Evolutionary conservation across 1,284 basidiomycete genomes (phyloP), one percentile per base, ranked within the genome.

Genomic region (Veloporphyrellus conicus): DNA sequence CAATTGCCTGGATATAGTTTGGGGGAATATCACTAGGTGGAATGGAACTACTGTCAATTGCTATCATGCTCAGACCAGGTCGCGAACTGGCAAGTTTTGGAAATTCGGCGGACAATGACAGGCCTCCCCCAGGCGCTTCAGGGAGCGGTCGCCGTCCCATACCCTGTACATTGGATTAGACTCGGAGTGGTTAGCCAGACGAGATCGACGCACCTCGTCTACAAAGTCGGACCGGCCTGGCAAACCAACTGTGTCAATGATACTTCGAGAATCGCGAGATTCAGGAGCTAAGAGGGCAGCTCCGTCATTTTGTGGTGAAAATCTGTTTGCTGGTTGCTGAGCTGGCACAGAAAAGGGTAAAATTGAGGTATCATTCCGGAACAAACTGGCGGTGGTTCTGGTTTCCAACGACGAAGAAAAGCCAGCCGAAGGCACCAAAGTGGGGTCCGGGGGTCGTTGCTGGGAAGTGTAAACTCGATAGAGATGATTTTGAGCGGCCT

Each of bases 131-230:
- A 1, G 63, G 65, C 18, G 55, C 55, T 6, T 46, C 56, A 4
- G 63, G 62, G 15, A 63, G 64, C 12, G 48, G 64, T n/a, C 62
- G 37, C 12, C 27, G 53, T n/a, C 39, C 53, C 10, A 34, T 20
- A 28, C 12, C 29, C 58, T 58, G 31, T 2, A 4, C 1, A 3
- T 10, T 14, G 18, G 34, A 31, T n/a, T 1, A 9, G 12, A 49
- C 8, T 25, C 23, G 19, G 8, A 18, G 18, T 18, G 14, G 3
- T 37, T 20, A 31, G 27, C n/a, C 4, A 29, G 23, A 16, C 5
- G 1, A 39, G n/a, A 23, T 40, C 11, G 20, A 42, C 50, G 6
- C 10, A 66, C 62, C 35, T 63, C 62, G 16, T 68, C 56, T 14
- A 37, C 36, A 16, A 10, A 33, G 19, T 25, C 12, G 49, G 37